Conservation (phyloP, 1,139 yeast species). For the Geotrichum candidum region DNA sequence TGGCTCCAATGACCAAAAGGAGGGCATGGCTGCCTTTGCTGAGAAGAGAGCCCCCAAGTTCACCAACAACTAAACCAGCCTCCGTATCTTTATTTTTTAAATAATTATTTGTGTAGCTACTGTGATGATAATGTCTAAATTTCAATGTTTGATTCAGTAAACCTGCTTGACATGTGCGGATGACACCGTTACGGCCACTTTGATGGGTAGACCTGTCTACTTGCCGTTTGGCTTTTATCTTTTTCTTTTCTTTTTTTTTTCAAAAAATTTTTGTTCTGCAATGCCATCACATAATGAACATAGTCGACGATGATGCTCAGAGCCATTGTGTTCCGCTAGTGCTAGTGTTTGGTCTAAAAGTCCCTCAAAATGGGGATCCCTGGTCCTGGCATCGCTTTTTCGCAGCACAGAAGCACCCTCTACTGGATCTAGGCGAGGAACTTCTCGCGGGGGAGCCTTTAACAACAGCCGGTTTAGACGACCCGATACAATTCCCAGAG, state of each 20-base stretch:
- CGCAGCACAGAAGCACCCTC: conserved; percentile 19
- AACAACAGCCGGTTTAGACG: background rate
- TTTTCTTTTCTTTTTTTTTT: background rate
- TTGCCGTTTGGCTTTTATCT: background rate
- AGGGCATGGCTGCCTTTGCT: conserved; percentile 48
- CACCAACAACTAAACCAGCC: conserved; percentile 29
- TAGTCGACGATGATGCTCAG: conserved; percentile 19
- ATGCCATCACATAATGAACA: background rate
- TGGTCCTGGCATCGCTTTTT: background rate
- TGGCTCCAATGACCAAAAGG: conserved; percentile 44
- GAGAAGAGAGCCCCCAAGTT: conserved; percentile 43
- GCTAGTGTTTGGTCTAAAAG: conserved; percentile 26
- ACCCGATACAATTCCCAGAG: conserved; percentile 10
- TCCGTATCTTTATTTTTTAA: background rate
- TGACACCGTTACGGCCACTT: background rate
- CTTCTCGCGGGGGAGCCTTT: conserved; percentile 18
- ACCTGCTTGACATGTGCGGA: background rate
- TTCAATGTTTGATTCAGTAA: background rate
- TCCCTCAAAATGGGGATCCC: background rate
- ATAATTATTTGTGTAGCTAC: background rate
- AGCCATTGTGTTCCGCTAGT: conserved; percentile 28
- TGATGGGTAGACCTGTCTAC: background rate
- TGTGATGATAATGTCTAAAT: background rate
- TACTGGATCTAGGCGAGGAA: conserved; percentile 19
- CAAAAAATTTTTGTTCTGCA: background rate